These are phyloP conservation scores for Colletotrichum karsti DNA, from an alignment of 2,329 filamentous ascomycete genomes.

Conservation along the genomic window DNA sequence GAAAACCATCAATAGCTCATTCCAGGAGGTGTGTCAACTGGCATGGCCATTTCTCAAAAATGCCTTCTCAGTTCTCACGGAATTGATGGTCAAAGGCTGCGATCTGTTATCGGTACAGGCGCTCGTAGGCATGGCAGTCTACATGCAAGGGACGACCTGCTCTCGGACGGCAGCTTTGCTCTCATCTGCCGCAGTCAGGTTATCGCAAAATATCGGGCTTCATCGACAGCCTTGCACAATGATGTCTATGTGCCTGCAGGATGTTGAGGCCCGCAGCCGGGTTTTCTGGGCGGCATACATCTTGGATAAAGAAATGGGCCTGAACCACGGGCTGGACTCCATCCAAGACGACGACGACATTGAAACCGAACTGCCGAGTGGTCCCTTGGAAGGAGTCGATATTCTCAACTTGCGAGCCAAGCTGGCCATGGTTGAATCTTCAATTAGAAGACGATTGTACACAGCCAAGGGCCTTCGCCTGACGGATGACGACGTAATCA, in stretches of 20 bases:
- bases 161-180: constrained; percentile 13
- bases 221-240: constrained; percentile 17
- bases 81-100: constrained; percentile 13
- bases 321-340: constrained; percentile 21
- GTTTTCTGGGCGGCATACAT: constrained; percentile 30
- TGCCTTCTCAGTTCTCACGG: constrained; percentile 9
- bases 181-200: constrained; percentile 3
- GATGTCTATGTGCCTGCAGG: constrained; percentile 18
- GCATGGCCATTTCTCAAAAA: constrained; percentile 29
- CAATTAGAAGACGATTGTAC: constrained; percentile 17
- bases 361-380: constrained; percentile 19
- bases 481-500: constrained; percentile 1
- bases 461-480: constrained; percentile 22
- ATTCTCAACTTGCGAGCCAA: constrained; percentile 16
- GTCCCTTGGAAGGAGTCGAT: neutral
- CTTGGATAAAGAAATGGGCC: constrained; percentile 16
- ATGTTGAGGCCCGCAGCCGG: constrained; percentile 13
- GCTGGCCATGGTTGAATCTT: constrained; percentile 28
- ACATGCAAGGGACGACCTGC: constrained; percentile 22
- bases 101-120: constrained; percentile 23
- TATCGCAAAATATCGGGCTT: constrained; percentile 22
- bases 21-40: constrained; percentile 13
- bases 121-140: constrained; percentile 21
- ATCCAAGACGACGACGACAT: constrained; percentile 21
- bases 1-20: constrained; percentile 21